A percentile compares a stretch with the other conserved stretches of the same genome.
Conservation (phyloP, 495 filamentous ascomycete genomes). For the Hypomontagnella monticulosa region DNA sequence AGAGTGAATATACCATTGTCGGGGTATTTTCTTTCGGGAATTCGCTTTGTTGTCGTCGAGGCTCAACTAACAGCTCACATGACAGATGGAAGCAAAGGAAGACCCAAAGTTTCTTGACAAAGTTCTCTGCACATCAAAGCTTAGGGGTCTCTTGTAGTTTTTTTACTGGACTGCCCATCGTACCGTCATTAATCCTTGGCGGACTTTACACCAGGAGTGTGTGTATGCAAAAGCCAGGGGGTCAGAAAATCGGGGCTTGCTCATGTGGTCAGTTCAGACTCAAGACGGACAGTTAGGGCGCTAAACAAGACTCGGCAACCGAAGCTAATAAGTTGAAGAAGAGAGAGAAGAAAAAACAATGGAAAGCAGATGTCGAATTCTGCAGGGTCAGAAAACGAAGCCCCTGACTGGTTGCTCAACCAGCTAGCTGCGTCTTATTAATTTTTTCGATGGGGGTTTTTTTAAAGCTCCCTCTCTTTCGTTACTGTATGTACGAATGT, state of each 20-base stretch:
- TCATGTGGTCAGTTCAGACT: conserved; percentile 44
- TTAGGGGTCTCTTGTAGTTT: conserved; percentile 1
- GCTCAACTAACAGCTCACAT: conserved; percentile 9
- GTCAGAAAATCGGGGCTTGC: conserved; percentile 40
- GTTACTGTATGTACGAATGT: conserved; percentile 1
- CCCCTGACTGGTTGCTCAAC: conserved; percentile 20
- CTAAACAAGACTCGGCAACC: conserved; percentile 45
- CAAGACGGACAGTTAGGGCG: conserved; percentile 40
- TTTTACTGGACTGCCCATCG: neutral
- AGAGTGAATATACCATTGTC: neutral
- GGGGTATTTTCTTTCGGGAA: neutral
- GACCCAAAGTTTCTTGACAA: conserved; percentile 13
- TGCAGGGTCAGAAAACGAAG: conserved; percentile 32
- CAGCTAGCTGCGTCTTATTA: conserved; percentile 32
- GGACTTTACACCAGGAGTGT: conserved; percentile 36
- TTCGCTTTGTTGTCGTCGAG: conserved; percentile 23
- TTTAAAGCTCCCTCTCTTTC: neutral
- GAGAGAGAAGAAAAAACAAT: conserved; percentile 1
- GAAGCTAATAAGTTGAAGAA: conserved; percentile 24
- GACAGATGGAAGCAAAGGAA: conserved; percentile 17
- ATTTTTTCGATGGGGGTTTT: neutral
- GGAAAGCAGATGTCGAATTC: conserved; percentile 34
- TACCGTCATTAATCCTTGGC: conserved; percentile 35
- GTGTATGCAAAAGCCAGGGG: conserved; percentile 37
- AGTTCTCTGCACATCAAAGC: conserved; percentile 14